Conservation (phyloP, 2,329 filamentous ascomycete genomes). For the Cercospora sesami region DNA sequence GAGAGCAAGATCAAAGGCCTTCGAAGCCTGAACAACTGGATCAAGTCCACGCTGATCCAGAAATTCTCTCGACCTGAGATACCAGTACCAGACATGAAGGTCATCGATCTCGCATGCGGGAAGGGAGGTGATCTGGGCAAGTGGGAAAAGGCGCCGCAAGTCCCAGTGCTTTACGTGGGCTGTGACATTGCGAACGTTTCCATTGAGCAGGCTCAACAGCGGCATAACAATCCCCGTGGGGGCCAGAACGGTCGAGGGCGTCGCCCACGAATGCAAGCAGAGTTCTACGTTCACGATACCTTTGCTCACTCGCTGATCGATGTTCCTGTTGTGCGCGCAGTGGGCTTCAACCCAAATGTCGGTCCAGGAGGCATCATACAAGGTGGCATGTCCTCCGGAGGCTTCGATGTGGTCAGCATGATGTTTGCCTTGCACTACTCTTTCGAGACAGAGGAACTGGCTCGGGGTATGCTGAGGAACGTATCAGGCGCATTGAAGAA, state of each 20-base stretch:
- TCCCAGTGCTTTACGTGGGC: conserved; percentile 89
- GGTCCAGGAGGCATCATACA: conserved; percentile 61
- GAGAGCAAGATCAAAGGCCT: conserved; percentile 94
- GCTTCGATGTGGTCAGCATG: conserved; percentile 93
- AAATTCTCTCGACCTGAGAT: conserved; percentile 69
- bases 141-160: conserved; percentile 91
- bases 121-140: conserved; percentile 95
- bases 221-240: conserved; percentile 59
- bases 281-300: conserved; percentile 90
- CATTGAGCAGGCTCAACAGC: conserved; percentile 83
- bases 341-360: conserved; percentile 78
- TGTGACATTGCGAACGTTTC: conserved; percentile 90
- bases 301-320: conserved; percentile 82
- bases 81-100: conserved; percentile 62
- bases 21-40: conserved; percentile 96
- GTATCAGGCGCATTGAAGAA: conserved; percentile 89
- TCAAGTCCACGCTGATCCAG: conserved; percentile 96
- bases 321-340: conserved; percentile 75
- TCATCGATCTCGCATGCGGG: conserved; percentile 92
- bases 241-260: conserved; percentile 37
- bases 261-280: conserved; percentile 64
- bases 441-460: conserved; percentile 88
- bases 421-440: conserved; percentile 99
- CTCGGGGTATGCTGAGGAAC: conserved; percentile 88
- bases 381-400: conserved; percentile 69